These are phyloP conservation scores for Neonothopanus nambi DNA, from an alignment of 1,284 basidiomycete species.

Conservation along the genomic window DNA sequence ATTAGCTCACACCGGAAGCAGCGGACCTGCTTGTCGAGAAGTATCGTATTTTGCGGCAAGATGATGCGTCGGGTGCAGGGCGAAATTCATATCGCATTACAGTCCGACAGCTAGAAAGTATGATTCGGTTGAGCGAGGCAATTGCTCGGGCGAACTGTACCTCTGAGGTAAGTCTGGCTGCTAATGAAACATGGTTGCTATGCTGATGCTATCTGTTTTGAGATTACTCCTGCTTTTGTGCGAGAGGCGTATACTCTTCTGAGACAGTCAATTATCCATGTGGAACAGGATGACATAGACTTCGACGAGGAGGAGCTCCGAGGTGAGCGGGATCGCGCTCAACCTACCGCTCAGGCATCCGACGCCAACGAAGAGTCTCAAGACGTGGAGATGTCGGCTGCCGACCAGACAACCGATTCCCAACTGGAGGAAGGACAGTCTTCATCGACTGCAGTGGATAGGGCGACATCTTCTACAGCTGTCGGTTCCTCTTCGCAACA, in stretches of 20 bases:
- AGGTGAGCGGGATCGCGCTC: conserved; percentile 44
- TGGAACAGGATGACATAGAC: conserved; percentile 98
- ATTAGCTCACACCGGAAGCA: conserved; percentile 87
- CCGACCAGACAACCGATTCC: conserved; percentile 54
- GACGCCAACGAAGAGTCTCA: conserved; percentile 47
- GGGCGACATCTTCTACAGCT: neutral
- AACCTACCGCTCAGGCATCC: conserved; percentile 29
- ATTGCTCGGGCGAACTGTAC: conserved; percentile 97
- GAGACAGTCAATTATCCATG: conserved; percentile 97
- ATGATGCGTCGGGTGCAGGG: conserved; percentile 86
- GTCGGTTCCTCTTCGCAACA: conserved; percentile 13
- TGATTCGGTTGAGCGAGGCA: conserved; percentile 96
- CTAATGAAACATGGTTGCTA: neutral
- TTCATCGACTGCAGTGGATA: conserved; percentile 28
- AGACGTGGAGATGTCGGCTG: conserved; percentile 67
- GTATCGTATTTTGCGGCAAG: conserved; percentile 90
- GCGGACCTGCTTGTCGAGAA: conserved; percentile 95
- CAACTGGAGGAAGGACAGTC: conserved; percentile 58
- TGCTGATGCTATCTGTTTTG: neutral
- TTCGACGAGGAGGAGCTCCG: conserved; percentile 95
- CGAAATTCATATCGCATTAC: conserved; percentile 95
- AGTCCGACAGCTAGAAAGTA: conserved; percentile 93
- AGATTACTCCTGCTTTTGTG: conserved; percentile 93
- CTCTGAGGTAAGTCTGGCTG: conserved; percentile 58
- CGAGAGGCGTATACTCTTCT: conserved; percentile 94